Percentiles rank a stretch among this genome's conserved stretches.
phyloP scores from a whole-genome alignment of 2,329 filamentous ascomycete species.

The Beauveria australis region DNA sequence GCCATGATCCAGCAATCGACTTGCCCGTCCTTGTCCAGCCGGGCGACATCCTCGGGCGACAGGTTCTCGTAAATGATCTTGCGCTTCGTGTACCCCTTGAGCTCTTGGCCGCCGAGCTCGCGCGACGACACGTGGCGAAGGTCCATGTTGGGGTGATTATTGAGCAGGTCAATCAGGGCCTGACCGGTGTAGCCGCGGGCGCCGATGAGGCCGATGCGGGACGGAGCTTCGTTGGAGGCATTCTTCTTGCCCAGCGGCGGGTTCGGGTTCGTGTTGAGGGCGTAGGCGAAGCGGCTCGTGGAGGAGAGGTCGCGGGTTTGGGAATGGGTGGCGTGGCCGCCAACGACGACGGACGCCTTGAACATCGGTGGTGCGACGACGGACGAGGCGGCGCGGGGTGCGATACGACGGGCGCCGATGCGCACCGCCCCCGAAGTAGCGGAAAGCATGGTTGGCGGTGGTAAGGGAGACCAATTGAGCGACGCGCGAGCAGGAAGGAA shows the following conservation, averaged over 20 bases:
- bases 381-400: background rate
- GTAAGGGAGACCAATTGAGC: background rate
- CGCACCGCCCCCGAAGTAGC: constrained; percentile 6
- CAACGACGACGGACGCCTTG: background rate
- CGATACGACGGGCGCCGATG: constrained; percentile 1
- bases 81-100: constrained; percentile 84
- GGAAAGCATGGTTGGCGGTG: background rate
- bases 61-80: constrained; percentile 91
- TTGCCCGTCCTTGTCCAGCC: constrained; percentile 74
- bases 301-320: background rate
- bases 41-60: constrained; percentile 73
- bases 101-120: constrained; percentile 77
- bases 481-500: background rate
- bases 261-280: constrained; percentile 51
- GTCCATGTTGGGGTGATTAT: constrained; percentile 82
- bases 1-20: constrained; percentile 98
- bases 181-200: constrained; percentile 93
- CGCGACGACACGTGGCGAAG: constrained; percentile 87
- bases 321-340: background rate
- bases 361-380: background rate
- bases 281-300: background rate
- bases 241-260: constrained; percentile 85
- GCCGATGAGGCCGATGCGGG: constrained; percentile 79
- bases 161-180: constrained; percentile 78
- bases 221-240: constrained; percentile 68